Evolutionary conservation across 257 asterid species (phyloP).

Genomic region (Euphrasia confusa): DNA sequence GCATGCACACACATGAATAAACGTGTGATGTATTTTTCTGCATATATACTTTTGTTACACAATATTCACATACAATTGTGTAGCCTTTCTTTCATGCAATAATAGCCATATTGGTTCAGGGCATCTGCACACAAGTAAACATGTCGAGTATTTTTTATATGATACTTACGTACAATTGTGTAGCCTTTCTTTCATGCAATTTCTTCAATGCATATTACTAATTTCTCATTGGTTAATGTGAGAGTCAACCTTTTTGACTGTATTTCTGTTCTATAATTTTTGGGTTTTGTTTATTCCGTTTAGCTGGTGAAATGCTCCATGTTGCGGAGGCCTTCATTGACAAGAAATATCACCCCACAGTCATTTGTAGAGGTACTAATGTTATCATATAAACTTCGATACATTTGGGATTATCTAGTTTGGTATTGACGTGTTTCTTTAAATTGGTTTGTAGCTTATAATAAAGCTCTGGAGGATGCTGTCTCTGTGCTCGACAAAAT

Average conservation of each 20-base stretch:
- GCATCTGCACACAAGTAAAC: not conserved
- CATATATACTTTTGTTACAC: not conserved
- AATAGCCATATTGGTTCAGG: conserved; percentile 4
- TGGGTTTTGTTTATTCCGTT: conserved; percentile 12
- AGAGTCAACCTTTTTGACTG: not conserved
- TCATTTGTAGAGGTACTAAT: conserved; percentile 77
- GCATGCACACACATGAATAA: not conserved
- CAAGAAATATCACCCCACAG: conserved; percentile 86
- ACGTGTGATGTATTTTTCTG: not conserved
- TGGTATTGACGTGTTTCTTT: conserved; percentile 24
- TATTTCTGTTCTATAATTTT: not conserved
- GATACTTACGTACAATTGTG: conserved; percentile 15
- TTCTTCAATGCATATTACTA: not conserved
- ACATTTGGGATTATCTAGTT: conserved; percentile 1
- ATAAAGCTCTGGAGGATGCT: conserved; percentile 92
- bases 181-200: conserved; percentile 1
- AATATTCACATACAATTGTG: conserved; percentile 12
- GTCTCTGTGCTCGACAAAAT: conserved; percentile 78
- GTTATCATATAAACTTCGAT: not conserved
- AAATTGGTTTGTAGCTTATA: conserved; percentile 55
- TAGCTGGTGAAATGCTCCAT: conserved; percentile 99
- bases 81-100: conserved; percentile 1
- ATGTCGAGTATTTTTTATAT: not conserved
- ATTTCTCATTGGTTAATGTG: conserved; percentile 7
- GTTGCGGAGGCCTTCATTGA: conserved; percentile 98